Evolutionary conservation across 148 eudicot species (phyloP).

Genomic region (Rhododendron henanense): DNA sequence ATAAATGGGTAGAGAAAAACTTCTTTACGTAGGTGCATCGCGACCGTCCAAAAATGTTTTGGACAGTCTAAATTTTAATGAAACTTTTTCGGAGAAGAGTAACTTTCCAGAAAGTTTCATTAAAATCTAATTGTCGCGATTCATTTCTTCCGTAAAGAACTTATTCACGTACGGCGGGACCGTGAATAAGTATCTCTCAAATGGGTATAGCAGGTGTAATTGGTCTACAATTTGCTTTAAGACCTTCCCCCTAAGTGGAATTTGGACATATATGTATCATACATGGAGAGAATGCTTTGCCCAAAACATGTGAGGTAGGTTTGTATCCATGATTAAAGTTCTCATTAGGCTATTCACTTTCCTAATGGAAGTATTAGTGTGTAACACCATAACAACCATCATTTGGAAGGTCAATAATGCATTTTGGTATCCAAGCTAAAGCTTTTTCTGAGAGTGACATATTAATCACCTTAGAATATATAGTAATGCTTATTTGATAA

Average conservation of each 20-base stretch:
- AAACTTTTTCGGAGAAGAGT: no score
- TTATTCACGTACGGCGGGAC: no score
- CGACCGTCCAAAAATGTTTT: no score
- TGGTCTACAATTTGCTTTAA: background rate
- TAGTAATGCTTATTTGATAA: background rate
- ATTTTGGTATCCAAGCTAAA: slow-evolving; percentile 4
- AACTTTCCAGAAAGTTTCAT: no score
- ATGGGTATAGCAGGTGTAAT: background rate
- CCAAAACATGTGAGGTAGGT: background rate
- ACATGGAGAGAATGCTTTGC: background rate
- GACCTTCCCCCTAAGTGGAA: background rate
- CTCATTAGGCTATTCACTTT: background rate
- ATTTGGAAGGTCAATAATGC: background rate
- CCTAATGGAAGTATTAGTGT: background rate
- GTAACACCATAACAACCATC: background rate
- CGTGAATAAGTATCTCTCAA: no score
- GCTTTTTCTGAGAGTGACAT: background rate
- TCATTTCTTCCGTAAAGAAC: no score
- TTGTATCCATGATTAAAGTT: background rate
- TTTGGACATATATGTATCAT: background rate
- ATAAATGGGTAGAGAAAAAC: background rate
- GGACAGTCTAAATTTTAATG: no score
- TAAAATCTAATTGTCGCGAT: no score
- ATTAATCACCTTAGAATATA: background rate
- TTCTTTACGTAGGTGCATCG: no score